Conservation (phyloP, 495 filamentous ascomycete species). For the Lepidopterella palustris region DNA sequence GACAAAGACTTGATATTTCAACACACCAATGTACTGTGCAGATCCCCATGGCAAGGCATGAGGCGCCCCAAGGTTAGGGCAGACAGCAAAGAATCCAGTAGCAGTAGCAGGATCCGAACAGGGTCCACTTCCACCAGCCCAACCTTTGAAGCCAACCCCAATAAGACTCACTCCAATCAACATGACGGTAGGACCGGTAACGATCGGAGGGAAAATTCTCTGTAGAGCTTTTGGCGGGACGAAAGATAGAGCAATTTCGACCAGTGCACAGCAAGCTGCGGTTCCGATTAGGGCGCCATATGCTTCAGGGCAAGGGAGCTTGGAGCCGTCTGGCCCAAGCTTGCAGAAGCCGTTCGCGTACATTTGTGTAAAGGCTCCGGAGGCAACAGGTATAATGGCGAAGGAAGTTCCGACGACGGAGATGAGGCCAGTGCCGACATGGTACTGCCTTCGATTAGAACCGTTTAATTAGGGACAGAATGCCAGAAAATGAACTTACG, state of each 20-base stretch:
- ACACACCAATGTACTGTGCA: slow-evolving; percentile 65
- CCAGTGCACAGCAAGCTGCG: slow-evolving; percentile 55
- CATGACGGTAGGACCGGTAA: slow-evolving; percentile 53
- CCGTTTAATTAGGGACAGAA: neutral
- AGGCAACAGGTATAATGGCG: slow-evolving; percentile 73
- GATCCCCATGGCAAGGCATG: slow-evolving; percentile 80
- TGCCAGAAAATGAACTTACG: slow-evolving; percentile 38
- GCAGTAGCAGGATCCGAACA: slow-evolving; percentile 51
- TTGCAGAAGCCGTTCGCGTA: slow-evolving; percentile 73
- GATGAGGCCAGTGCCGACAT: slow-evolving; percentile 63
- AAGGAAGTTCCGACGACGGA: slow-evolving; percentile 85
- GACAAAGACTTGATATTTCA: neutral
- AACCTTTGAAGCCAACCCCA: slow-evolving; percentile 65
- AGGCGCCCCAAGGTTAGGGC: slow-evolving; percentile 62
- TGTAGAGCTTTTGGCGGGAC: slow-evolving; percentile 61
- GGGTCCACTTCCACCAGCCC: slow-evolving; percentile 68
- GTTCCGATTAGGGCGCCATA: slow-evolving; percentile 81
- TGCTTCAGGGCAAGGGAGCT: slow-evolving; percentile 69
- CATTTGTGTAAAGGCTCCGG: slow-evolving; percentile 71
- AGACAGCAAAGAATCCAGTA: slow-evolving; percentile 49
- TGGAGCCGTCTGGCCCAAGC: slow-evolving; percentile 50
- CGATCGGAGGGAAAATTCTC: slow-evolving; percentile 74
- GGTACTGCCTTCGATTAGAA: neutral
- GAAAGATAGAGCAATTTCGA: slow-evolving; percentile 68
- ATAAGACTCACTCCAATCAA: slow-evolving; percentile 46